Percentiles rank a stretch among this genome's conserved stretches.
phyloP scores from a whole-genome alignment of 2,329 filamentous ascomycete species.

The Fusarium piperis region DNA sequence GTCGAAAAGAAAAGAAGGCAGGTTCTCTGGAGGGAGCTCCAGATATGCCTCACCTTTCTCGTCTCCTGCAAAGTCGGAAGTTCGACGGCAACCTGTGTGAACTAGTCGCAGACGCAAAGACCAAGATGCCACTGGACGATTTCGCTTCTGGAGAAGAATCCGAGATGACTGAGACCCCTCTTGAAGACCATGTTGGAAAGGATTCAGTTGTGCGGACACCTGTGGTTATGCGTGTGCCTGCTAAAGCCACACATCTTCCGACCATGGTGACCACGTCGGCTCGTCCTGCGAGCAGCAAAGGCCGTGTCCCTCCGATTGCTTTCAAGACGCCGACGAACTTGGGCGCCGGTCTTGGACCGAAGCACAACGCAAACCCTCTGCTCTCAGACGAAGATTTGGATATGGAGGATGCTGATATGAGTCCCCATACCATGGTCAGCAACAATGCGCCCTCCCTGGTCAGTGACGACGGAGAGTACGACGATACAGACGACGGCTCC shows the following conservation, averaged over 20 bases:
- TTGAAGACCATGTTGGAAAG: constrained; percentile 12
- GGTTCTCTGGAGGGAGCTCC: constrained; percentile 62
- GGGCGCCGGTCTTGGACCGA: constrained; percentile 27
- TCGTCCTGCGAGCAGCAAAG: constrained; percentile 68
- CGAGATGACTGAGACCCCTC: constrained; percentile 47
- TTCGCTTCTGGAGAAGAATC: constrained; percentile 64
- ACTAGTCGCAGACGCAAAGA: constrained; percentile 68
- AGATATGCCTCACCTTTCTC: constrained; percentile 74
- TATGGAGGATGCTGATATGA: constrained; percentile 69
- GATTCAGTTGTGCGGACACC: constrained; percentile 46
- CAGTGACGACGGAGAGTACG: constrained; percentile 83
- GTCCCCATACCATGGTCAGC: constrained; percentile 74
- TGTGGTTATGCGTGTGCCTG: constrained; percentile 67
- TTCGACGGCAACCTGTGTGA: constrained; percentile 68
- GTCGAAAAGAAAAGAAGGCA: constrained; percentile 19
- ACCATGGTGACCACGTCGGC: constrained; percentile 51
- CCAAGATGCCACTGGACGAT: constrained; percentile 61
- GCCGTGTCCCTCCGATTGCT: constrained; percentile 52
- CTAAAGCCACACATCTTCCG: constrained; percentile 65
- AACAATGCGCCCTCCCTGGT: constrained; percentile 83
- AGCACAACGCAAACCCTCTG: constrained; percentile 32
- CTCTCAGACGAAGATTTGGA: constrained; percentile 60
- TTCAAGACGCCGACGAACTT: constrained; percentile 51
- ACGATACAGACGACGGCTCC: constrained; percentile 74
- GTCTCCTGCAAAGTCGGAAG: constrained; percentile 69